These are phyloP conservation scores for Bisporella sp. DNA, from an alignment of 2,329 filamentous ascomycete species.

Conservation along the genomic window DNA sequence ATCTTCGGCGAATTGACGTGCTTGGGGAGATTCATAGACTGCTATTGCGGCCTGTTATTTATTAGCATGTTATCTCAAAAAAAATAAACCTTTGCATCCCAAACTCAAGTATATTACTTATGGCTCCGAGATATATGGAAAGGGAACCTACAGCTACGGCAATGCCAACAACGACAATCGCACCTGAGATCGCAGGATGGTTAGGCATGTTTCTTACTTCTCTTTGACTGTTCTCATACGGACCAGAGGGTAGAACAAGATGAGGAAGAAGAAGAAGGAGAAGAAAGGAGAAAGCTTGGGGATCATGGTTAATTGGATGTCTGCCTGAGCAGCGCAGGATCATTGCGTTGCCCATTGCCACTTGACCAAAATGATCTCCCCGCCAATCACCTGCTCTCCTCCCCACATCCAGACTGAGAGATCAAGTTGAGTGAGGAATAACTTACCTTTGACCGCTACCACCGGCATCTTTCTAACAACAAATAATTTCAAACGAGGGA, in stretches of 20 bases:
- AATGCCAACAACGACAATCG: conserved; percentile 25
- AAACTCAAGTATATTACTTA: no score
- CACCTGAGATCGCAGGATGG: conserved; percentile 26
- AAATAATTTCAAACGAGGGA: background rate
- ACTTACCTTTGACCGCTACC: conserved; percentile 24
- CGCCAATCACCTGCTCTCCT: background rate
- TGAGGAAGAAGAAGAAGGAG: background rate
- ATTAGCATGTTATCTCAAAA: conserved; percentile 4
- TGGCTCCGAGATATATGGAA: no score
- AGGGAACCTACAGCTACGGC: conserved; percentile 24
- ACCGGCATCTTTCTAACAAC: conserved; percentile 18
- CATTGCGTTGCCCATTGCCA: conserved; percentile 7
- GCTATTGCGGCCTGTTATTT: conserved; percentile 24
- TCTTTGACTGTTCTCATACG: conserved; percentile 2
- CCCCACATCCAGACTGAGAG: background rate
- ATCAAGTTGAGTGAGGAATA: background rate
- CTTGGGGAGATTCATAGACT: conserved; percentile 57
- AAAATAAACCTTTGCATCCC: no score
- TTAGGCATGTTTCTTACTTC: conserved; percentile 23
- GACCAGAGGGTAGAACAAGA: conserved; percentile 1
- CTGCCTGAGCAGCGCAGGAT: background rate
- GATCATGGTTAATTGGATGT: background rate
- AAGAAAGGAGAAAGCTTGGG: background rate
- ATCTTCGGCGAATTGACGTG: conserved; percentile 54
- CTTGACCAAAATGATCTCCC: background rate